Conservation (phyloP, 805 yeast species). For the Cyberlindnera amylophila region DNA sequence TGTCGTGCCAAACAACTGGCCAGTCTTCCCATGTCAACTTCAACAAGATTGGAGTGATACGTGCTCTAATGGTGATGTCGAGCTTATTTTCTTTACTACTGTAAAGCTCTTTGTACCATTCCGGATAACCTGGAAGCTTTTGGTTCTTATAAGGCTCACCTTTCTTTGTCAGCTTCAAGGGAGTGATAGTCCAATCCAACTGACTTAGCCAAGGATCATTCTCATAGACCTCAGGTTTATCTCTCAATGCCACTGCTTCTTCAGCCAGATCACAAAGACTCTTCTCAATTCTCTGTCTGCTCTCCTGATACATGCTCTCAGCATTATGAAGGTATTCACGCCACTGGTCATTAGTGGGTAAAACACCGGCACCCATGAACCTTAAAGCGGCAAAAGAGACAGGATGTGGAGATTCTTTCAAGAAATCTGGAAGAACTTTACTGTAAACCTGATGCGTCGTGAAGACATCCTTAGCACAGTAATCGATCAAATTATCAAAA, state of each 20-base stretch:
- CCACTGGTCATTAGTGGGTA: constrained; percentile 81
- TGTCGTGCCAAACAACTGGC: constrained; percentile 78
- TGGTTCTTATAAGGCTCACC: constrained; percentile 71
- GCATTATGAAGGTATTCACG: constrained; percentile 61
- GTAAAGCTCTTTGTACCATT: constrained; percentile 76
- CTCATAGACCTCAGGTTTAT: constrained; percentile 38
- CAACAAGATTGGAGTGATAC: constrained; percentile 73
- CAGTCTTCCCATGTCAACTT: constrained; percentile 80
- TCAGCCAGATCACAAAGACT: constrained; percentile 59
- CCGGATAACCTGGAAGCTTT: constrained; percentile 85
- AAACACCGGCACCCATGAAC: constrained; percentile 64
- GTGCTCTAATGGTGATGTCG: constrained; percentile 63
- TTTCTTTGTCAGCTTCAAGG: constrained; percentile 57
- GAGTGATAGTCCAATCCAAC: constrained; percentile 77
- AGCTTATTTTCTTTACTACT: constrained; percentile 40
- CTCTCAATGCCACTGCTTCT: constrained; percentile 47
- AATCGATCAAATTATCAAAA: constrained; percentile 59
- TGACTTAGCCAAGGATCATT: constrained; percentile 89
- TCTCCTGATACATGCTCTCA: constrained; percentile 61
- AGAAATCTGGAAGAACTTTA: constrained; percentile 66
- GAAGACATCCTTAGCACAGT: constrained; percentile 83
- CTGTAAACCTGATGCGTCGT: constrained; percentile 69
- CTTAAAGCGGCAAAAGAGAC: constrained; percentile 86
- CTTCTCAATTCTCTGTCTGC: constrained; percentile 50
- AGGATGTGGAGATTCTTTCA: constrained; percentile 80